These are phyloP conservation scores for Mycena filopes DNA, from an alignment of 768 basidiomycete species.

Conservation along the genomic window DNA sequence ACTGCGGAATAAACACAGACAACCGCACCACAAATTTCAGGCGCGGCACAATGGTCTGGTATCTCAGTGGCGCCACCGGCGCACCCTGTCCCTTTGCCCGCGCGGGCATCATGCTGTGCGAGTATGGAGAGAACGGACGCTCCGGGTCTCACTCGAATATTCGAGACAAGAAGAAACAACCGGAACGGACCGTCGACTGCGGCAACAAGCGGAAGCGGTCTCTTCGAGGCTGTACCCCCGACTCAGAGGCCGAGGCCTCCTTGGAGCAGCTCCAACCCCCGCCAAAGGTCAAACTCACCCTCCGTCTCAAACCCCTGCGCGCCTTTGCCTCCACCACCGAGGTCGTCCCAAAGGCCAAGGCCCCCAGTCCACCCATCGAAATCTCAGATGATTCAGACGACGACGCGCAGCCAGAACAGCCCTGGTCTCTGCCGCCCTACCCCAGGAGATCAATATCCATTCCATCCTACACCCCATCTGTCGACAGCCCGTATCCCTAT, in stretches of 20 bases:
- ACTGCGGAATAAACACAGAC: slow-evolving; percentile 50
- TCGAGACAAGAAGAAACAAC: slow-evolving; percentile 42
- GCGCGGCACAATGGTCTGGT: slow-evolving; percentile 85
- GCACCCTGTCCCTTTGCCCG: slow-evolving; percentile 80
- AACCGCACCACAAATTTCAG: slow-evolving; percentile 77
- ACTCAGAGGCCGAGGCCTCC: slow-evolving; percentile 48
- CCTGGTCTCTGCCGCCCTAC: slow-evolving; percentile 65
- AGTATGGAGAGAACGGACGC: slow-evolving; percentile 68
- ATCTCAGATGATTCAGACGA: slow-evolving; percentile 48
- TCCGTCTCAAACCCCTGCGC: slow-evolving; percentile 67
- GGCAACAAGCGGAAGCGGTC: slow-evolving; percentile 56
- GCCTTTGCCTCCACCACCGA: slow-evolving; percentile 26
- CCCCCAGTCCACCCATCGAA: slow-evolving; percentile 42
- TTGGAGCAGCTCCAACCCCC: slow-evolving; percentile 56
- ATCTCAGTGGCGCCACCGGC: slow-evolving; percentile 79
- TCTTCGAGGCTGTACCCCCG: slow-evolving; percentile 48
- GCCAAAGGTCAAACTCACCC: slow-evolving; percentile 76
- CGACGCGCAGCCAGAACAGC: slow-evolving; percentile 41
- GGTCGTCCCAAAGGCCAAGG: slow-evolving; percentile 38
- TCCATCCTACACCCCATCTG: slow-evolving; percentile 62
- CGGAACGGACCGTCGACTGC: slow-evolving; percentile 37
- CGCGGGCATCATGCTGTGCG: slow-evolving; percentile 77
- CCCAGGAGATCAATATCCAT: slow-evolving; percentile 68
- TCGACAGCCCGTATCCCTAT: slow-evolving; percentile 47
- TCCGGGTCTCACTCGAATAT: slow-evolving; percentile 34